These are phyloP conservation scores for Usnea hakonensis DNA, from an alignment of 495 filamentous ascomycete species.

Conservation along the genomic window DNA sequence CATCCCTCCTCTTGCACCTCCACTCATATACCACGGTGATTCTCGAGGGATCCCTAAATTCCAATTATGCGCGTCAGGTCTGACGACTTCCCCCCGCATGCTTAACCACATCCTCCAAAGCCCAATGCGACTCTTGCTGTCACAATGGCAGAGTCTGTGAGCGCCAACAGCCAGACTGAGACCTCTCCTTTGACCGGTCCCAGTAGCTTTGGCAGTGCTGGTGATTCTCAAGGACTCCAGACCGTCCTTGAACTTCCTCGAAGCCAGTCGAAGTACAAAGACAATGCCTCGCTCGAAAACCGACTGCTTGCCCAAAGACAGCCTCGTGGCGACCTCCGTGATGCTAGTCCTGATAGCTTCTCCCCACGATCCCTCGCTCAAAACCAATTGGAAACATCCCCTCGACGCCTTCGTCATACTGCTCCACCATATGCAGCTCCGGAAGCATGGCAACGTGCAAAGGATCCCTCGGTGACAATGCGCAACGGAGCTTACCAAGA, in stretches of 20 bases:
- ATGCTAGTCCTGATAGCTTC: constrained; percentile 18
- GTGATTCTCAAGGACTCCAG: constrained; percentile 16
- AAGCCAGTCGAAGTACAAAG: constrained; percentile 5
- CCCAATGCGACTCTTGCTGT: not conserved
- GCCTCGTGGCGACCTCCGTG: constrained; percentile 9
- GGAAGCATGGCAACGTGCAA: constrained; percentile 9
- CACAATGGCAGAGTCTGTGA: constrained; percentile 10
- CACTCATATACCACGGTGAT: not conserved
- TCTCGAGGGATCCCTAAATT: not conserved
- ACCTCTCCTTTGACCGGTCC: constrained; percentile 17
- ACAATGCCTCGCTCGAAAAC: constrained; percentile 7
- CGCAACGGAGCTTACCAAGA: constrained; percentile 15
- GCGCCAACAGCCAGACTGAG: constrained; percentile 14
- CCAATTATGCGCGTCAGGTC: constrained; percentile 3
- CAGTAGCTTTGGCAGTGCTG: constrained; percentile 13
- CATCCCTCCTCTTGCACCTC: not conserved
- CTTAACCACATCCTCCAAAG: not conserved
- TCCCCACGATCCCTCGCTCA: constrained; percentile 15
- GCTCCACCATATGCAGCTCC: constrained; percentile 1
- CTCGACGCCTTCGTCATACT: constrained; percentile 14
- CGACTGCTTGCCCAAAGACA: constrained; percentile 5
- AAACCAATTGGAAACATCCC: constrained; percentile 13
- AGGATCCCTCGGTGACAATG: not conserved
- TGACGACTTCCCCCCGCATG: not conserved
- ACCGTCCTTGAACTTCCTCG: constrained; percentile 19